These are phyloP conservation scores for Candida khao-thaluensis DNA, from an alignment of 805 yeast genomes.

Conservation along the genomic window DNA sequence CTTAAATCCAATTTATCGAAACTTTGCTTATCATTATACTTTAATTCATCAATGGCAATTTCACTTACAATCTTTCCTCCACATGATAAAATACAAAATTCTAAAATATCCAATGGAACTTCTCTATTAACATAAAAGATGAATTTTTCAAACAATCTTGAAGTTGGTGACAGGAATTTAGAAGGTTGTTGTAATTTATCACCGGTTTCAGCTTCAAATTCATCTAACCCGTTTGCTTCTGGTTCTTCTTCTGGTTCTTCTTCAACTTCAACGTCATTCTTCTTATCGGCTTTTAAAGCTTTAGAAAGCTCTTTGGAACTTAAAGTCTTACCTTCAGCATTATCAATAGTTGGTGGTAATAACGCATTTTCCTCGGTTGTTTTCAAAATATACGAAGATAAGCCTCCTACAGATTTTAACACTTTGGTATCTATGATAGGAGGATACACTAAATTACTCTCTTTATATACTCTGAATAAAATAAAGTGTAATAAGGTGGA, in stretches of 20 bases:
- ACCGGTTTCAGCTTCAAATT: conserved; percentile 64
- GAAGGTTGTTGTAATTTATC: conserved; percentile 72
- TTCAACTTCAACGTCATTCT: conserved; percentile 26
- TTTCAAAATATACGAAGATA: conserved; percentile 78
- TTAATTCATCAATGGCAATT: conserved; percentile 76
- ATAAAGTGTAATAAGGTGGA: conserved; percentile 88
- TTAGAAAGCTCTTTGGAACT: conserved; percentile 42
- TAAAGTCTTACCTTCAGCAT: conserved; percentile 35
- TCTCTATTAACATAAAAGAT: conserved; percentile 91
- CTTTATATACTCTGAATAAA: conserved; percentile 80
- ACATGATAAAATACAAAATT: conserved; percentile 78
- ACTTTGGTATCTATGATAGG: conserved; percentile 75
- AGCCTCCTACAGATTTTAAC: conserved; percentile 86
- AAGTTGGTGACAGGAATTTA: conserved; percentile 51
- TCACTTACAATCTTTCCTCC: conserved; percentile 89
- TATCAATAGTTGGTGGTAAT: conserved; percentile 31
- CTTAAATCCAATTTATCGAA: conserved; percentile 56
- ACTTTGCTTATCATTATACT: conserved; percentile 45
- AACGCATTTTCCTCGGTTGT: conserved; percentile 37
- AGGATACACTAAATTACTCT: conserved; percentile 83
- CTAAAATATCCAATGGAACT: conserved; percentile 88
- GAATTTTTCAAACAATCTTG: conserved; percentile 68
- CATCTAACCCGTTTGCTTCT: conserved; percentile 53
- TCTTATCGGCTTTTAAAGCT: conserved; percentile 57
- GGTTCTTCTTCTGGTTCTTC: conserved; percentile 19